phyloP scores from a whole-genome alignment of 129 eudicot genomes.

The Artemisia tridentata region DNA sequence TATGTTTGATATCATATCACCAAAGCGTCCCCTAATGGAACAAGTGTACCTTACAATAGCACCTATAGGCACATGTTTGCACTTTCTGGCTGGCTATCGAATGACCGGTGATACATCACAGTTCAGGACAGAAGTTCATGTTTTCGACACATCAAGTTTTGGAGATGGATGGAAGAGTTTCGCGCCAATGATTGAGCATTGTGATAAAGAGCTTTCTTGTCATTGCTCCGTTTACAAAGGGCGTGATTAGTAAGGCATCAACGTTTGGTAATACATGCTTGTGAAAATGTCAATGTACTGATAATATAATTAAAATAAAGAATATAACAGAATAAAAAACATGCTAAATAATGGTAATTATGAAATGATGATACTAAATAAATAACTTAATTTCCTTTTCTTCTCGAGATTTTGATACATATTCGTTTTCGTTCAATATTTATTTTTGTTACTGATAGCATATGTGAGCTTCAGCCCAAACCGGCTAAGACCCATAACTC shows the following conservation, averaged over 20 bases:
- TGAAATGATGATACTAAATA: neutral
- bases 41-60: constrained; percentile 62
- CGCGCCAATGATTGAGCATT: constrained; percentile 46
- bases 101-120: constrained; percentile 37
- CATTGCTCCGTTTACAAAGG: constrained; percentile 37
- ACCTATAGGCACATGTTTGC: constrained; percentile 47
- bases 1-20: constrained; percentile 29
- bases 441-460: neutral
- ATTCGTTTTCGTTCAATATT: neutral
- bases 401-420: neutral
- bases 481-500: too few relatives aligned
- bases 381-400: neutral
- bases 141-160: constrained; percentile 38
- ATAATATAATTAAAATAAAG: neutral
- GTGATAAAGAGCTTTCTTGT: constrained; percentile 53
- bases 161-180: constrained; percentile 53
- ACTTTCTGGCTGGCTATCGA: constrained; percentile 54
- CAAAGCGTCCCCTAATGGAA: constrained; percentile 33
- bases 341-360: neutral
- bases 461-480: neutral
- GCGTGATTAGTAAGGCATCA: constrained; percentile 14
- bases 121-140: constrained; percentile 53
- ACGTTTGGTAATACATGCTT: neutral
- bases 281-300: neutral
- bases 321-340: neutral